These are phyloP conservation scores for Cairneyella variabilis DNA, from an alignment of 495 filamentous ascomycete genomes.

Conservation along the genomic window DNA sequence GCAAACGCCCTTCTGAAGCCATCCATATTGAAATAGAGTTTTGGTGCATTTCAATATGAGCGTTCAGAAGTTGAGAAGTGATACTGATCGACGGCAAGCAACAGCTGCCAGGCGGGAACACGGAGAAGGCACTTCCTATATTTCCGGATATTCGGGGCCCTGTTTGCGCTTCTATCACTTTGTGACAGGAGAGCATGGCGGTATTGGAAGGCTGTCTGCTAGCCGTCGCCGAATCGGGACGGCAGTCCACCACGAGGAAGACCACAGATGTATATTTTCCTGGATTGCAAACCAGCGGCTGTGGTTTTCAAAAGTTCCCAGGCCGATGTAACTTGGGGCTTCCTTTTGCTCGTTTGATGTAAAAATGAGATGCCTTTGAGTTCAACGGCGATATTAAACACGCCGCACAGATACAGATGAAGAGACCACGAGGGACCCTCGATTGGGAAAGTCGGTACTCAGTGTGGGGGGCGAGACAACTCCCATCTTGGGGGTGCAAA, in stretches of 20 bases:
- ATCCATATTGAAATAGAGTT: no score
- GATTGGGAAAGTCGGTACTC: background rate
- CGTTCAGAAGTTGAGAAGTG: background rate
- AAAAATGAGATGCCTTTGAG: background rate
- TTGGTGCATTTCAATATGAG: no score
- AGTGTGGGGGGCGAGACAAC: slow-evolving; percentile 1
- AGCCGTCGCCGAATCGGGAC: background rate
- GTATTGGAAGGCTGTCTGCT: background rate
- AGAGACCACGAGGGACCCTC: slow-evolving; percentile 7
- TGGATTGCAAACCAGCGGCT: no score
- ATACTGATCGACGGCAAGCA: slow-evolving; percentile 1
- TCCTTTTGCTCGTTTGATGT: background rate
- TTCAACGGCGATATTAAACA: no score
- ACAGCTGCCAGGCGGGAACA: slow-evolving; percentile 5
- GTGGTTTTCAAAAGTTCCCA: no score
- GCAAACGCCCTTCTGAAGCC: background rate
- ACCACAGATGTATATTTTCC: no score
- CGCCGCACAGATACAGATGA: slow-evolving; percentile 9
- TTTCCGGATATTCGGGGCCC: background rate
- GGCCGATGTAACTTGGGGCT: slow-evolving; percentile 1
- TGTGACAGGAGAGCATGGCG: background rate
- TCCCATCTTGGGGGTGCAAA: background rate
- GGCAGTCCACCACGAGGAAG: background rate
- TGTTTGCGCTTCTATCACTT: slow-evolving; percentile 6
- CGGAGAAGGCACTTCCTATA: slow-evolving; percentile 10